A percentile compares a stretch with the other conserved stretches of the same genome.
These are phyloP conservation scores for Phytopythium chamaehyphon DNA, from an alignment of 352 stramenopile genomes.

Conservation along the genomic window DNA sequence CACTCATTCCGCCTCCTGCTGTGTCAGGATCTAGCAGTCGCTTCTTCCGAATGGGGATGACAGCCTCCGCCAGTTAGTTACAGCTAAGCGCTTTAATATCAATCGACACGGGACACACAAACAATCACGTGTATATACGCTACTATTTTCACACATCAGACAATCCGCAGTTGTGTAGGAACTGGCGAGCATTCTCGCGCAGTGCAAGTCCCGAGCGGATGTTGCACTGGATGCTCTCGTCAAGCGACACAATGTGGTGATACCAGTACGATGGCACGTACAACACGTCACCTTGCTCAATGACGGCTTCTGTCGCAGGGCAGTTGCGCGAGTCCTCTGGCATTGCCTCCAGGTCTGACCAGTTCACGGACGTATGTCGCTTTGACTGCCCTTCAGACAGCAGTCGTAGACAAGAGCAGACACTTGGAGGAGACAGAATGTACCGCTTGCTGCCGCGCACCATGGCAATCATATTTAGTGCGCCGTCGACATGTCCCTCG, in stretches of 20 bases:
- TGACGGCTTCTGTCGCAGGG: constrained; percentile 84
- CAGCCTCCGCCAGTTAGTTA: constrained; percentile 34
- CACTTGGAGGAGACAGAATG: constrained; percentile 88
- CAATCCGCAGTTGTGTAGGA: constrained; percentile 40
- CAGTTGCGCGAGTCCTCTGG: constrained; percentile 38
- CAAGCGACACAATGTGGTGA: constrained; percentile 94
- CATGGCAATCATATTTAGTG: constrained; percentile 92
- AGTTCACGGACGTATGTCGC: constrained; percentile 92
- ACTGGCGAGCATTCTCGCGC: constrained; percentile 27
- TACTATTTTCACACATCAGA: not conserved
- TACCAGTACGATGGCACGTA: constrained; percentile 95
- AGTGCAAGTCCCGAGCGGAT: constrained; percentile 54
- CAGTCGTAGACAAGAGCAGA: constrained; percentile 80
- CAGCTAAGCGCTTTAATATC: constrained; percentile 19
- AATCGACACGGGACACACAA: not conserved
- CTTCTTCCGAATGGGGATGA: constrained; percentile 55
- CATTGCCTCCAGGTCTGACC: constrained; percentile 54
- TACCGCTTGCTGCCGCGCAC: constrained; percentile 90
- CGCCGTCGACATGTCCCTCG: constrained; percentile 92
- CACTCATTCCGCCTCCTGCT: constrained; percentile 14
- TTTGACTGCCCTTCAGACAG: constrained; percentile 69
- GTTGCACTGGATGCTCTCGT: constrained; percentile 95
- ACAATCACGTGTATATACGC: no score
- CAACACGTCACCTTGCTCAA: constrained; percentile 91
- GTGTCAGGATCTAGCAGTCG: constrained; percentile 16